Evolutionary conservation across 1,139 yeast species (phyloP), one percentile per base, ranked within the genome.

Genomic region (Blastobotrys indianensis): DNA sequence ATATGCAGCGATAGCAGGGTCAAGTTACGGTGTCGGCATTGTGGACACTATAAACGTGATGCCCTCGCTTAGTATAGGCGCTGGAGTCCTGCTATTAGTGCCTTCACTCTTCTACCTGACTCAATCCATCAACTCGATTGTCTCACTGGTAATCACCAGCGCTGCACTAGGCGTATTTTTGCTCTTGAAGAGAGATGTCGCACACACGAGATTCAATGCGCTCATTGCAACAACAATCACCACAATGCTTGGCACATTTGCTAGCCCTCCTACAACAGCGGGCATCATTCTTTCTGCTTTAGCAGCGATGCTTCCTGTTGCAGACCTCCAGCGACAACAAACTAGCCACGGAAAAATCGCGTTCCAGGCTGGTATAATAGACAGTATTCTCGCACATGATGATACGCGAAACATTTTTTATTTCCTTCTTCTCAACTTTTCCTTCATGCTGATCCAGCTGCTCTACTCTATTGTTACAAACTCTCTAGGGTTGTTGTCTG

Each of bases 381-480:
- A 65, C 51, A 61, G 70, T 15, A 64, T 70, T 41, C 54, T 71
- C 33, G 67, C 69, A 11, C 73, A 88, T 56, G 70, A 77, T 23
- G 97, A 88, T 55, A 88, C 97, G 0, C 73, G 85, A 53, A 88
- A 95, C 32, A 94, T 94, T 32, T 90, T 92, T 63, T 84, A 86
- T 51, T 94, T 92, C 59, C 67, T 94, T 42, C 64, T 92, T 49
- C 73, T 94, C 50, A 94, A 94, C 66, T 79, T 94, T 17, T 77
- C 92, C 1, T 94, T 92, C 66, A 94, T 94, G 99, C 78, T 94
- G 59, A 82, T 94, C 38, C 98, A 94, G 66, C 73, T 92, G 54
- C 68, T 90, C 12, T 94, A 94, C 62, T 90, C 97, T 1, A 84
- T 94, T 65, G 74, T 95, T 52, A 88, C 97, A 0, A 90, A 86